These are phyloP conservation scores for Lachnellula subtilissima DNA, from an alignment of 2,329 filamentous ascomycete genomes.

Conservation along the genomic window DNA sequence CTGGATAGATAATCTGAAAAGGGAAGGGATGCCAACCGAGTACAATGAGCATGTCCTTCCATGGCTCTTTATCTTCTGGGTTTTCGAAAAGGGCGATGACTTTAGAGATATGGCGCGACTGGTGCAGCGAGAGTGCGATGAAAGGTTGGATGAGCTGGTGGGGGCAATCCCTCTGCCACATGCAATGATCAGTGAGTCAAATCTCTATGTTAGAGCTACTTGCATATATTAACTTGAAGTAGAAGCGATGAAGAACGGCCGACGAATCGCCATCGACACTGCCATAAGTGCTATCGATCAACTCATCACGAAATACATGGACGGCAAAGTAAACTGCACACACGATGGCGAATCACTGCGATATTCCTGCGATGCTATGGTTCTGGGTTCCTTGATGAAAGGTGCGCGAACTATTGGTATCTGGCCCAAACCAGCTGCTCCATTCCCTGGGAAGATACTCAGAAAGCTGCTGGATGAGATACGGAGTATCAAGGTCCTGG, in stretches of 20 bases:
- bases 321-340: conserved; percentile 13
- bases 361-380: conserved; percentile 23
- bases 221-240: neutral
- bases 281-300: conserved; percentile 15
- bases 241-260: conserved; percentile 17
- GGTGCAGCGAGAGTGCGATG: conserved; percentile 17
- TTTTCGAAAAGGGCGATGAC: conserved; percentile 16
- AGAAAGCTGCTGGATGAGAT: conserved; percentile 15
- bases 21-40: conserved; percentile 15
- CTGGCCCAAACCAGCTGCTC: conserved; percentile 20
- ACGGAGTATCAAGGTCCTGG: conserved; percentile 19
- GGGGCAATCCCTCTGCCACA: conserved; percentile 8
- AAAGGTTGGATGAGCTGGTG: conserved; percentile 15
- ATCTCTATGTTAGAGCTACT: neutral
- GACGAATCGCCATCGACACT: conserved; percentile 13
- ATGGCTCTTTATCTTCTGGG: conserved; percentile 20
- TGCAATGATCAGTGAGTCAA: neutral
- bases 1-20: conserved; percentile 35
- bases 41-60: conserved; percentile 19
- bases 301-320: conserved; percentile 19
- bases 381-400: conserved; percentile 23
- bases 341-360: conserved; percentile 15
- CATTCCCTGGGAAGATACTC: conserved; percentile 19
- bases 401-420: conserved; percentile 23
- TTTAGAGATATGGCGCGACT: conserved; percentile 20